Percentiles rank a stretch among this genome's conserved stretches.
These are phyloP conservation scores for Aspergillus coremiiformis DNA, from an alignment of 495 filamentous ascomycete species.

Conservation along the genomic window DNA sequence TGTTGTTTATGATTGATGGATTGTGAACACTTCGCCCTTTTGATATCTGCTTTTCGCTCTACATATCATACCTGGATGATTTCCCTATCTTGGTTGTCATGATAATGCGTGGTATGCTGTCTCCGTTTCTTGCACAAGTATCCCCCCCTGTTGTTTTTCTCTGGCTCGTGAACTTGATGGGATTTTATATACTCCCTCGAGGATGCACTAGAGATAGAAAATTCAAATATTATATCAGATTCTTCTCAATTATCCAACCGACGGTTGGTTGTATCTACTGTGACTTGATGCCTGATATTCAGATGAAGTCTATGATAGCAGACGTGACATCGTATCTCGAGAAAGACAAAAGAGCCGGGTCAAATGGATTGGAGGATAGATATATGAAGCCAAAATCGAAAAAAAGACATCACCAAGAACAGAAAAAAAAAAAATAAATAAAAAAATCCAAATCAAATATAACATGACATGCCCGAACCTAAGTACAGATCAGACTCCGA, in stretches of 20 bases:
- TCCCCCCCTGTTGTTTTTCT: neutral
- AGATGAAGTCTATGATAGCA: neutral
- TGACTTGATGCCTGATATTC: neutral
- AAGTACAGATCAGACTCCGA: conserved; percentile 20
- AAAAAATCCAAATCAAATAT: conserved; percentile 2
- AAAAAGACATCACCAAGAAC: neutral
- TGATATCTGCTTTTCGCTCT: neutral
- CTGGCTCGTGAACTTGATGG: neutral
- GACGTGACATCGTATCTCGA: neutral
- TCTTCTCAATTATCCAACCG: neutral
- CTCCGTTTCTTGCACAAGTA: neutral
- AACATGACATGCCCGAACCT: conserved; percentile 6
- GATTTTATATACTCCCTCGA: neutral
- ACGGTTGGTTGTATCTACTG: neutral
- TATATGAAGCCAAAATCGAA: neutral
- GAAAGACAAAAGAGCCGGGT: neutral
- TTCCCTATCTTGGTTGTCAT: neutral
- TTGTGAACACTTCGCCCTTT: neutral
- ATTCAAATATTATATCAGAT: neutral
- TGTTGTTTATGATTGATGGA: neutral
- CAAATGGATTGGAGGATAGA: neutral
- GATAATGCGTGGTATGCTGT: neutral
- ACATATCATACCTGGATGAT: neutral
- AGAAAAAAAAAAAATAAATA: neutral
- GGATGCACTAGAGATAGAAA: neutral